These are phyloP conservation scores for Mycena belliarum DNA, from an alignment of 768 basidiomycete species.

Conservation along the genomic window DNA sequence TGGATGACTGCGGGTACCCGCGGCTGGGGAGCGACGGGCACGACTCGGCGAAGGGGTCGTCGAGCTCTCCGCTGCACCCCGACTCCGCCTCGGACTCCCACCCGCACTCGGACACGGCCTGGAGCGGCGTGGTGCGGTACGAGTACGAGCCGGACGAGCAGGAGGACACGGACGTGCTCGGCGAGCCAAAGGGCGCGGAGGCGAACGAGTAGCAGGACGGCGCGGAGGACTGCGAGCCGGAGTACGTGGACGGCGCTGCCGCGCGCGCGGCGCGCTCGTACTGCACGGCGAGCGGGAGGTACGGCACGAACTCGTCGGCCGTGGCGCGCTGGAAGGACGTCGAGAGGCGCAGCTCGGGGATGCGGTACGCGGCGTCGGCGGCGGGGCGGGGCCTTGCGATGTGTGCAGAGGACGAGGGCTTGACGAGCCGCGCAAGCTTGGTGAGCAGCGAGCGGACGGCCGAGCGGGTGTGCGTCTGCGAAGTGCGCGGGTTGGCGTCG, in stretches of 20 bases:
- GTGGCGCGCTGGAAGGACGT: not conserved
- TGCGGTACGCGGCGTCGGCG: constrained; percentile 4
- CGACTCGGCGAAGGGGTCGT: not conserved
- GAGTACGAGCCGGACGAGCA: not conserved
- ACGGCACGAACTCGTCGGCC: constrained; percentile 5
- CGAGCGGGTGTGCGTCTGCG: not conserved
- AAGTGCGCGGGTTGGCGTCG: not conserved
- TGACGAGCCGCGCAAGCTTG: constrained; percentile 10
- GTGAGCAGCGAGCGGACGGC: constrained; percentile 3
- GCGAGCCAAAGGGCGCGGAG: not conserved
- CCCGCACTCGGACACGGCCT: constrained; percentile 2
- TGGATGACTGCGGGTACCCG: too few species aligned
- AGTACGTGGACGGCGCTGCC: not conserved
- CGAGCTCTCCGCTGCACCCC: not conserved
- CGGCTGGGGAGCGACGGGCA: not conserved
- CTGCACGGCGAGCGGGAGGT: constrained; percentile 7
- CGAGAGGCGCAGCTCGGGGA: constrained; percentile 3
- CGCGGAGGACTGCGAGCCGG: not conserved
- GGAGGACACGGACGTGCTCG: not conserved
- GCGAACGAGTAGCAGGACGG: not conserved
- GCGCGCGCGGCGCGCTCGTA: constrained; percentile 7
- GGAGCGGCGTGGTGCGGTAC: not conserved
- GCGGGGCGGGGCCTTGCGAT: too few species aligned
- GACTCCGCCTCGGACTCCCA: not conserved
- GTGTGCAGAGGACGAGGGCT: too few species aligned